Base-by-base conservation (phyloP, 306 rosid species). In the Trifolium subterraneum region DNA sequence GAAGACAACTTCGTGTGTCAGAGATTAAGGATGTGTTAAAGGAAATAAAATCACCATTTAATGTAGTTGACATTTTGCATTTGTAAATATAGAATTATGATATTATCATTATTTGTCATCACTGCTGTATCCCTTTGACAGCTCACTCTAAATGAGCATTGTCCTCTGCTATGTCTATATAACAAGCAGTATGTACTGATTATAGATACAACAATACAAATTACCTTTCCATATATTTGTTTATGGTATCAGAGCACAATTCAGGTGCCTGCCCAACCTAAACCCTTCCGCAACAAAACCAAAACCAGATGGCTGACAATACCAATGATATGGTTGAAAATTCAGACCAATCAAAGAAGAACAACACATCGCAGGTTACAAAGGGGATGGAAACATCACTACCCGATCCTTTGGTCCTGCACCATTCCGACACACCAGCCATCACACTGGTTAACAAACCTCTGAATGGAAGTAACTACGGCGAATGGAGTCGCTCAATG, bases 1-100 rank as follows among this genome's bases (percentile, higher is more conserved):
- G 8, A 63, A 48, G 71, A 73, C 45, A 79, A 72, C 42, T 27
- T 63, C 38, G 68, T 4, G 18, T 50, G 38, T 84, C 35, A 63
- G 35, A 65, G 29, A 67, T 51, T 44, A 52, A 35, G 16, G 13
- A n/a, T n/a, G n/a, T n/a, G n/a, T n/a, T n/a, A n/a, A n/a, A n/a
- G n/a, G n/a, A n/a, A n/a, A n/a, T n/a, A n/a, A n/a, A n/a, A n/a
- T n/a, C n/a, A n/a, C n/a, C n/a, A n/a, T n/a, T n/a, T n/a, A n/a
- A n/a, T n/a, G n/a, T n/a, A n/a, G n/a, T n/a, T n/a, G n/a, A n/a
- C n/a, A n/a, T n/a, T n/a, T n/a, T n/a, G n/a, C n/a, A n/a, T n/a
- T n/a, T n/a, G n/a, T n/a, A n/a, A n/a, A n/a, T n/a, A n/a, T n/a
- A n/a, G n/a, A n/a, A n/a, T n/a, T n/a, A n/a, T n/a, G n/a, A n/a